Evolutionary conservation across 805 yeast species (phyloP).

Genomic region (Schizosaccharomyces lindneri): DNA sequence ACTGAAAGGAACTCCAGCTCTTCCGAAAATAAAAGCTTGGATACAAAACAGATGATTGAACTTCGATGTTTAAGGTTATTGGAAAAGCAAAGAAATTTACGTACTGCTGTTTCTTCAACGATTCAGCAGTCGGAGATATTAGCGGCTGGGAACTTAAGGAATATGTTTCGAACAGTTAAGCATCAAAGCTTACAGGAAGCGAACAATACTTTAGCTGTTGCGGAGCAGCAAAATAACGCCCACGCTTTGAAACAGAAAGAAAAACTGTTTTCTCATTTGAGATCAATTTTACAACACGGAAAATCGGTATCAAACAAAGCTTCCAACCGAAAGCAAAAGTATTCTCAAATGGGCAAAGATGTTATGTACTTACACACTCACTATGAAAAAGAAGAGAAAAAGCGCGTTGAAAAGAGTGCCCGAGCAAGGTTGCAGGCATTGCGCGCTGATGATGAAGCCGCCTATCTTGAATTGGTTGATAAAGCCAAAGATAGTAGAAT

Average conservation of each 20-base stretch:
- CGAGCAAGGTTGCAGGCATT: constrained; percentile 93
- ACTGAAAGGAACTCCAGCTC: too few species aligned
- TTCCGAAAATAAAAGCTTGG: neutral
- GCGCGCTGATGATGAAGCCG: constrained; percentile 92
- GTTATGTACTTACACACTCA: constrained; percentile 35
- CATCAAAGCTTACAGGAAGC: constrained; percentile 33
- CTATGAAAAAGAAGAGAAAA: constrained; percentile 73
- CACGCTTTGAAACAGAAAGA: constrained; percentile 16
- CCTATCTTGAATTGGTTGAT: constrained; percentile 75
- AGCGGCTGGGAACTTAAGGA: constrained; percentile 57
- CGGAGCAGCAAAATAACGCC: constrained; percentile 17
- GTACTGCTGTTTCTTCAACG: constrained; percentile 53
- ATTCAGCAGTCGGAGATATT: constrained; percentile 62
- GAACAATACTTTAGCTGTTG: constrained; percentile 25
- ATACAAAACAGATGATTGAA: constrained; percentile 18
- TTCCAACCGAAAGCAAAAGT: constrained; percentile 5
- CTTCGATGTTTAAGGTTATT: constrained; percentile 38
- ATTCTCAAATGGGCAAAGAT: constrained; percentile 13
- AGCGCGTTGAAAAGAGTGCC: constrained; percentile 71
- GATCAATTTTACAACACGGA: constrained; percentile 12
- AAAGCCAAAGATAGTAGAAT: constrained; percentile 95
- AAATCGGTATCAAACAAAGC: constrained; percentile 10
- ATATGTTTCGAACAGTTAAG: constrained; percentile 59
- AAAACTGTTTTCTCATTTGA: constrained; percentile 13
- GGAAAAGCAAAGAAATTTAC: constrained; percentile 52